Conservation (phyloP, 1,284 basidiomycete species). For the Takashimella tepidaria region DNA sequence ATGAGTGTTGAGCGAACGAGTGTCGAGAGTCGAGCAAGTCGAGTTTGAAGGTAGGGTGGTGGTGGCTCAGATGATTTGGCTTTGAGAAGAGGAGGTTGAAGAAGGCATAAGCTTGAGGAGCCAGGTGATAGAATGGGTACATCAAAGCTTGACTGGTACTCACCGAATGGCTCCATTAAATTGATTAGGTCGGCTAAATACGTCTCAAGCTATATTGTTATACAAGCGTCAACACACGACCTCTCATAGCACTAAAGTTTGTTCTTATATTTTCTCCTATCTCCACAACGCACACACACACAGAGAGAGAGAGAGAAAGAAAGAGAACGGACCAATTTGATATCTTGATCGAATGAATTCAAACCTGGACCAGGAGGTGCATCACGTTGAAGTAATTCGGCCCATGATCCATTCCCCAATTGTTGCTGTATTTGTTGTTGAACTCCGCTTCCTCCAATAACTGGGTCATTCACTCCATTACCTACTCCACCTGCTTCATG, state of each 20-base stretch:
- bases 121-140: no score
- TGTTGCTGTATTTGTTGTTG: no score
- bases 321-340: constrained; percentile 7
- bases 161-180: constrained; percentile 28
- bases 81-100: background rate
- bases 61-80: constrained; percentile 18
- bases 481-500: no score
- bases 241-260: no score
- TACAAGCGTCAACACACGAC: no score
- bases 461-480: no score
- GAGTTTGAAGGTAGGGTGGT: constrained; percentile 30
- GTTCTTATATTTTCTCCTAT: no score
- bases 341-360: constrained; percentile 9
- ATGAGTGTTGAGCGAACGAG: constrained; percentile 23
- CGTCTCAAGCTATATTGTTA: constrained; percentile 26
- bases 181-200: constrained; percentile 27
- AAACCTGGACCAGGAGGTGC: background rate
- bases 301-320: no score
- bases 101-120: background rate
- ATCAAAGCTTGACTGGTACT: no score
- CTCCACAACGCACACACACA: no score
- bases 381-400: background rate
- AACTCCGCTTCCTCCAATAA: no score
- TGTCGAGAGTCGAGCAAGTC: constrained; percentile 26
- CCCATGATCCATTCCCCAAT: background rate